Conservation (phyloP, 1,284 basidiomycete species). For the Heterobasidion irregulare region DNA sequence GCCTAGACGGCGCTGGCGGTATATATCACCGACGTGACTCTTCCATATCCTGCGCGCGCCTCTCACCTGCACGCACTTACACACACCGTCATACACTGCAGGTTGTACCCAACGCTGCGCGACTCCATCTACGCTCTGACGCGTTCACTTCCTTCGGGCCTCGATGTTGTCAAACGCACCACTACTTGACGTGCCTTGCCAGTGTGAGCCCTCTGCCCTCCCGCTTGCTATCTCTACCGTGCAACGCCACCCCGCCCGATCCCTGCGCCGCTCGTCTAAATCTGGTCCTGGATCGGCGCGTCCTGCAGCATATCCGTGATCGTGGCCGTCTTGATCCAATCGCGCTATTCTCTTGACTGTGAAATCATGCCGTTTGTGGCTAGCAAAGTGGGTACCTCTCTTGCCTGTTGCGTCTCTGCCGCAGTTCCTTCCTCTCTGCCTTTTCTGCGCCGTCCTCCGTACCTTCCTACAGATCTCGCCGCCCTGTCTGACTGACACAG, state of each 20-base stretch:
- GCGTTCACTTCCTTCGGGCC: too few species aligned
- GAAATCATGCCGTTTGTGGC: conserved; percentile 39
- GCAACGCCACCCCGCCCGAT: conserved; percentile 19
- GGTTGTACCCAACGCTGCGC: too few species aligned
- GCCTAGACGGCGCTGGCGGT: too few species aligned
- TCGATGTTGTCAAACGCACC: too few species aligned
- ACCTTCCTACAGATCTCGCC: background rate
- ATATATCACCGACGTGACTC: too few species aligned
- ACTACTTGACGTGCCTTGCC: too few species aligned
- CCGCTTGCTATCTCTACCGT: too few species aligned
- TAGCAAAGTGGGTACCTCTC: conserved; percentile 31
- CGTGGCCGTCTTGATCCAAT: conserved; percentile 43
- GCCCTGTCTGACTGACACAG: background rate
- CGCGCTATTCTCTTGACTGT: conserved; percentile 37
- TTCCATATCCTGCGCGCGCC: too few species aligned
- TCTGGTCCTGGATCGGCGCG: conserved; percentile 41
- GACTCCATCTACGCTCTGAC: too few species aligned
- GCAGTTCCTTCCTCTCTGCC: background rate
- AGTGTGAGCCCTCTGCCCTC: too few species aligned
- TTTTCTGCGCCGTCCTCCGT: background rate
- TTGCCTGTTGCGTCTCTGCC: background rate
- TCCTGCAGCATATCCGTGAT: conserved; percentile 50
- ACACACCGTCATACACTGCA: too few species aligned
- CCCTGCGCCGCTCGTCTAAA: conserved; percentile 33
- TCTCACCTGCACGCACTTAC: too few species aligned